Base-by-base conservation (phyloP, 164 flowering plant genomes). In the Kingdonia uniflora region DNA sequence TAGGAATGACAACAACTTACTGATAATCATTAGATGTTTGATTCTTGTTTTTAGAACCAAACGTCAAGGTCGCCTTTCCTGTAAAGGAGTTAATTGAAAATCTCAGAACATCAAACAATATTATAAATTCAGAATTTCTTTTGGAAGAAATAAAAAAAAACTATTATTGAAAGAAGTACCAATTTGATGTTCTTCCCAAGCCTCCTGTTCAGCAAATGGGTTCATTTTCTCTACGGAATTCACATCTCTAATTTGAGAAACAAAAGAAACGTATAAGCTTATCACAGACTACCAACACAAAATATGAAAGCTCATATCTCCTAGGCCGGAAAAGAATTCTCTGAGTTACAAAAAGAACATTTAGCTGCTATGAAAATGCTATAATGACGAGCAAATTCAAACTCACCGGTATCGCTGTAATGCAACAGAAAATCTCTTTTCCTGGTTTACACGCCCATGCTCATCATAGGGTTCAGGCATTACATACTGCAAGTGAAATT, bases 161-260 rank as follows among this genome's bases (percentile, higher is more conserved):
- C 11, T 17, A 21, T 11, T n/a, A 25, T 21, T 29, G n/a, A 38
- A 56, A 11, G 49, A 49, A 11, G 46, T 76, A 84, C 96, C 88
- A 58, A 86, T 94, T 69, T 94, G 99, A 71, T 94, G 89, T 14
- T 94, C 95, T 66, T 92, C 99, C 99, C 99, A 94, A 42, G 99
- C 99, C 66, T 94, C 99, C 68, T 94, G 97, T 63, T 94, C 99
- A 11, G 97, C 97, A 75, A 89, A 89, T 38, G 99, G 97, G 60
- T 94, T 89, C 99, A 94, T 88, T 64, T 94, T 94, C 3, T 85
- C 97, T 21, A 53, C 75, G 40, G 81, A 71, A 64, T 51, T 65
- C 6, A 72, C 22, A 52, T 89, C 96, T 73, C 99, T 92, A 48
- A 21, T 29, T 29, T 29, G 35, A 29, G 8, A 29, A 29, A 29